Evolutionary conservation across 257 asterid species (phyloP).

Genomic region (Leonotis leonurus): DNA sequence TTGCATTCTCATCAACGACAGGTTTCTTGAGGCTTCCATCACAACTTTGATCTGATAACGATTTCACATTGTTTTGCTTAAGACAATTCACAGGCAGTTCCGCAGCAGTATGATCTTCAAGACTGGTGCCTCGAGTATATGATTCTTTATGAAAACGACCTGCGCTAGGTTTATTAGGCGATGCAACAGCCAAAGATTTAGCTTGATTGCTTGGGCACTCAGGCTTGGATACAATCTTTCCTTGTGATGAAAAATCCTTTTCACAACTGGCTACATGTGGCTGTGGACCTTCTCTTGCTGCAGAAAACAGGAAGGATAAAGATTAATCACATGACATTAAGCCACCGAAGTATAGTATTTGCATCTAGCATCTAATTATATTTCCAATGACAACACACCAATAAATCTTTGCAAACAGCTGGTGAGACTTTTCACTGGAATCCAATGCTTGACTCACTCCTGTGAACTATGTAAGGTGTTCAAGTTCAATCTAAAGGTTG

Average conservation of each 20-base stretch:
- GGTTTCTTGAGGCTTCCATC: too few relatives aligned
- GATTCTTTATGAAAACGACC: conserved; percentile 12
- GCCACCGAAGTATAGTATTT: not conserved
- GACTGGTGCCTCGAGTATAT: not conserved
- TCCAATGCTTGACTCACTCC: not conserved
- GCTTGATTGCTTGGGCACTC: not conserved
- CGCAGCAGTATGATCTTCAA: not conserved
- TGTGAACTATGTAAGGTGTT: not conserved
- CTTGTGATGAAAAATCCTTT: conserved; percentile 14
- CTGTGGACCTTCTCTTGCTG: conserved; percentile 15
- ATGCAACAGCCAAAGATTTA: conserved; percentile 2
- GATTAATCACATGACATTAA: not conserved
- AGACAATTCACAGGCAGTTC: not conserved
- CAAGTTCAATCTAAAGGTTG: not conserved
- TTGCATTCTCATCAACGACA: too few relatives aligned
- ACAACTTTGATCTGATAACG: conserved; percentile 2
- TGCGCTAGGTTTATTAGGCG: not conserved
- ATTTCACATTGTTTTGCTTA: not conserved
- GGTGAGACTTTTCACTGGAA: not conserved
- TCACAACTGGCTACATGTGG: conserved; percentile 9
- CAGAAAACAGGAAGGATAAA: conserved; percentile 5
- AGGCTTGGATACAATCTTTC: not conserved
- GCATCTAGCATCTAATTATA: not conserved
- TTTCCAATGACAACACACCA: not conserved
- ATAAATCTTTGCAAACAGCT: not conserved